phyloP scores from a whole-genome alignment of 2,329 filamentous ascomycete genomes.

The Septoria petroselini region DNA sequence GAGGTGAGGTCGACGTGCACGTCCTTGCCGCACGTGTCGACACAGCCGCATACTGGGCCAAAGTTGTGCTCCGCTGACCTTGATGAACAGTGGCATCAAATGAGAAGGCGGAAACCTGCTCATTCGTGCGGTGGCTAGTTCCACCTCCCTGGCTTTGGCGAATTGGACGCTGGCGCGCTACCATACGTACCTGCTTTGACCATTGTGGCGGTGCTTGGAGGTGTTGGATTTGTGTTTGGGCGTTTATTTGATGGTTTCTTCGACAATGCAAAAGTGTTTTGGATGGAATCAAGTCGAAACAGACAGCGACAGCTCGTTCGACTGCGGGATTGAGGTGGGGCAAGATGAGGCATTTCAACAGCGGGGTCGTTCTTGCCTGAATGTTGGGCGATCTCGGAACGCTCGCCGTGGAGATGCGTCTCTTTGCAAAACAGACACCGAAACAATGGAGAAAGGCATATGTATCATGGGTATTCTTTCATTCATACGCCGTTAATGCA shows the following conservation, averaged over 20 bases:
- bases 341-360: too few species aligned
- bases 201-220: slow-evolving; percentile 75
- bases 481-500: slow-evolving; percentile 13
- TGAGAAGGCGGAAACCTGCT: slow-evolving; percentile 35
- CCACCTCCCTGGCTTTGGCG: slow-evolving; percentile 39
- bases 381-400: slow-evolving; percentile 4
- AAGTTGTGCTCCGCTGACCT: slow-evolving; percentile 13
- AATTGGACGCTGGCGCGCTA: slow-evolving; percentile 16
- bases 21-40: slow-evolving; percentile 5
- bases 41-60: neutral
- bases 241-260: slow-evolving; percentile 14
- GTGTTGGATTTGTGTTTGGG: slow-evolving; percentile 29
- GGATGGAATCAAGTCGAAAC: slow-evolving; percentile 4
- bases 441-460: neutral
- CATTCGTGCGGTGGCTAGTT: slow-evolving; percentile 31
- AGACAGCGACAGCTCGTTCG: slow-evolving; percentile 7
- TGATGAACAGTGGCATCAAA: slow-evolving; percentile 26
- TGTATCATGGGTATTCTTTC: slow-evolving; percentile 8
- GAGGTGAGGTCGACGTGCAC: slow-evolving; percentile 1
- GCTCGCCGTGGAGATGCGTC: slow-evolving; percentile 1
- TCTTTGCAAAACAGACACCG: neutral
- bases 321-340: neutral
- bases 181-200: slow-evolving; percentile 85
- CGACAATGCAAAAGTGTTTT: neutral
- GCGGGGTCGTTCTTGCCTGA: slow-evolving; percentile 3